Percentiles rank a stretch among this genome's conserved stretches.
These are phyloP conservation scores for Geosmithia putterillii DNA, from an alignment of 2,329 filamentous ascomycete species.

Conservation along the genomic window DNA sequence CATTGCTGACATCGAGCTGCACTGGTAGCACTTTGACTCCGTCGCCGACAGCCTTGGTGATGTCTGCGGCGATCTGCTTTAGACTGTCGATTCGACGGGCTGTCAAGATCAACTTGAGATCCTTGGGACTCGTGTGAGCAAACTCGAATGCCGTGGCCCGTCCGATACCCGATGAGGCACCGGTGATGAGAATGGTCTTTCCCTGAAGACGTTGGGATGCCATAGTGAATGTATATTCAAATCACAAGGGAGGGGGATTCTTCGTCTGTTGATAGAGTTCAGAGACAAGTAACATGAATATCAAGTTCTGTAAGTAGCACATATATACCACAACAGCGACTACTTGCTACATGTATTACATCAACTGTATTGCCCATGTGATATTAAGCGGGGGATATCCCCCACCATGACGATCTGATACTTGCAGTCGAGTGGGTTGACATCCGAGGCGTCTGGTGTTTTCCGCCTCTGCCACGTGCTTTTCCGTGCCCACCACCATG, in stretches of 20 bases:
- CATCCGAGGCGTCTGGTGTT: too few species aligned
- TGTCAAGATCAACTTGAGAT: conserved; percentile 75
- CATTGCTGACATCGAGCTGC: conserved; percentile 76
- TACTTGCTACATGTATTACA: too few species aligned
- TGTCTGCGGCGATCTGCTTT: conserved; percentile 63
- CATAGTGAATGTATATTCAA: not conserved
- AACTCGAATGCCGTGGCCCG: conserved; percentile 82
- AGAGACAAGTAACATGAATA: not conserved
- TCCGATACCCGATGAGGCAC: conserved; percentile 88
- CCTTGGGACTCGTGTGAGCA: conserved; percentile 67
- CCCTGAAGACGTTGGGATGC: conserved; percentile 60
- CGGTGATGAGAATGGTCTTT: conserved; percentile 88
- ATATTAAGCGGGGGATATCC: too few species aligned
- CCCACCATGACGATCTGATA: too few species aligned
- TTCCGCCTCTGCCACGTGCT: too few species aligned
- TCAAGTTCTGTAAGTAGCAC: not conserved
- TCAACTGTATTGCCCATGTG: too few species aligned
- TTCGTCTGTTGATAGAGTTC: not conserved
- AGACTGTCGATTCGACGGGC: conserved; percentile 75
- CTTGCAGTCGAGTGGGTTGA: too few species aligned
- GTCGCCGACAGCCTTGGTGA: conserved; percentile 61
- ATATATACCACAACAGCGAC: too few species aligned
- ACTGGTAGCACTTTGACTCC: conserved; percentile 75
- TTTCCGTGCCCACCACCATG: too few species aligned
- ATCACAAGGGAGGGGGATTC: not conserved